Evolutionary conservation across 345 rosid genomes (phyloP).

Genomic region (Cardamine resedifolia): DNA sequence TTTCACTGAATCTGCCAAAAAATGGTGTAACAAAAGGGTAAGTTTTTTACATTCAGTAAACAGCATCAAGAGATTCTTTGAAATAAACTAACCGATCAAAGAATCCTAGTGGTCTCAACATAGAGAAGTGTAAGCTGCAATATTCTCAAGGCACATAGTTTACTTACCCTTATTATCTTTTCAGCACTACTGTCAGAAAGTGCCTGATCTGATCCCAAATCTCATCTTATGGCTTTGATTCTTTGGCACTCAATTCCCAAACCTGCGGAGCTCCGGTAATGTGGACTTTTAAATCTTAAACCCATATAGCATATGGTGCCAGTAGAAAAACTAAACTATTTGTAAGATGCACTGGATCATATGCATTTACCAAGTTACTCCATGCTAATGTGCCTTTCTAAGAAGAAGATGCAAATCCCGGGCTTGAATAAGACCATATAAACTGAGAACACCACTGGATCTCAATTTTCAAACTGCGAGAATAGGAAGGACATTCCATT

Average conservation of each 20-base stretch:
- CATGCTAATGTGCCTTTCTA: not conserved
- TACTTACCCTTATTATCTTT: too few relatives aligned
- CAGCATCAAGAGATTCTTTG: not conserved
- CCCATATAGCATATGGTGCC: not conserved
- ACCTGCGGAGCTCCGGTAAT: not conserved
- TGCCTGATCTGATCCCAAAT: constrained; percentile 2
- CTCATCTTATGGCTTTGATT: not conserved
- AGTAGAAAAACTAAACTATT: constrained; percentile 12
- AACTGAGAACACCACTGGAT: constrained; percentile 1
- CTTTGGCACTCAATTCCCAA: not conserved
- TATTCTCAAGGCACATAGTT: not conserved
- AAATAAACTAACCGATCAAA: not conserved
- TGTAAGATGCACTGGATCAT: constrained; percentile 3
- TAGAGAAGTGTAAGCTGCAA: not conserved
- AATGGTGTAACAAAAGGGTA: not conserved
- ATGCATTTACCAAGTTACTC: constrained; percentile 4
- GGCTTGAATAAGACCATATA: constrained; percentile 5
- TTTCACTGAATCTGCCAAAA: constrained; percentile 3
- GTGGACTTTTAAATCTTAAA: not conserved
- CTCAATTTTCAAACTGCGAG: constrained; percentile 12
- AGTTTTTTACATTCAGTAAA: not conserved
- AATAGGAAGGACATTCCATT: not conserved
- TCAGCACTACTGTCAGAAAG: not conserved
- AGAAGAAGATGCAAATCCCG: not conserved
- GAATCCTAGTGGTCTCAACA: not conserved